phyloP scores from a whole-genome alignment of 371 early-diverging fungal genomes.

The Quaeritorhiza haematococci region DNA sequence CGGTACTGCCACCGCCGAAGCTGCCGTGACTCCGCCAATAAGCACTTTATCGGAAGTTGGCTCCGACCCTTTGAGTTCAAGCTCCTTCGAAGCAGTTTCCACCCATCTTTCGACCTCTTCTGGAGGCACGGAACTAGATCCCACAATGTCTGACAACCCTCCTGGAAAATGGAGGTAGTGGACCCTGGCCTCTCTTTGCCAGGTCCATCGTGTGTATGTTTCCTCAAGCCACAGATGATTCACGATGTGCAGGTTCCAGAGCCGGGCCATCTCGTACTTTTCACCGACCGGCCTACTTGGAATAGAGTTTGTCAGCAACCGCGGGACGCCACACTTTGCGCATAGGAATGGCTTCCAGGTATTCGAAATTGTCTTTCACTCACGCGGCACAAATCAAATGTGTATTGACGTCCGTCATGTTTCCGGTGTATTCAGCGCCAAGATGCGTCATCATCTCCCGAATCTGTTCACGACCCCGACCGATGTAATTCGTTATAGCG shows the following conservation, averaged over 20 bases:
- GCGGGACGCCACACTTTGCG: no score
- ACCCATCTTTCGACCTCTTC: slow-evolving; percentile 6
- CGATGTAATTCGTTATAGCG: slow-evolving; percentile 65
- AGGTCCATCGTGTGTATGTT: slow-evolving; percentile 10
- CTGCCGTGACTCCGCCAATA: no score
- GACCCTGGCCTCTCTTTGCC: slow-evolving; percentile 10
- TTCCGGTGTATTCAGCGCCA: slow-evolving; percentile 61
- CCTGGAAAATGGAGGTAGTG: slow-evolving; percentile 13
- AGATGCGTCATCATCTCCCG: slow-evolving; percentile 53
- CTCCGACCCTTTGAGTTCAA: background rate
- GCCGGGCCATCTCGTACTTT: slow-evolving; percentile 57
- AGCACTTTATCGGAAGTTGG: no score
- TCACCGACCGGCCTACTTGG: slow-evolving; percentile 44
- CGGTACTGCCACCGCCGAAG: background rate
- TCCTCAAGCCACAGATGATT: slow-evolving; percentile 90
- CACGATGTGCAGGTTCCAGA: slow-evolving; percentile 64
- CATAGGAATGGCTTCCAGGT: background rate
- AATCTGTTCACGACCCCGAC: slow-evolving; percentile 63
- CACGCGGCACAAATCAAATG: slow-evolving; percentile 70
- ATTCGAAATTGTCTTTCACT: slow-evolving; percentile 3
- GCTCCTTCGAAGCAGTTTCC: background rate
- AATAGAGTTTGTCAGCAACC: background rate
- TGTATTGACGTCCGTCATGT: slow-evolving; percentile 52
- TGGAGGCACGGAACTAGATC: slow-evolving; percentile 1
- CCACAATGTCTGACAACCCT: slow-evolving; percentile 16